A percentile compares a stretch with the other conserved stretches of the same genome.
phyloP scores from a whole-genome alignment of 345 rosid genomes.

The Lepidium didymum region DNA sequence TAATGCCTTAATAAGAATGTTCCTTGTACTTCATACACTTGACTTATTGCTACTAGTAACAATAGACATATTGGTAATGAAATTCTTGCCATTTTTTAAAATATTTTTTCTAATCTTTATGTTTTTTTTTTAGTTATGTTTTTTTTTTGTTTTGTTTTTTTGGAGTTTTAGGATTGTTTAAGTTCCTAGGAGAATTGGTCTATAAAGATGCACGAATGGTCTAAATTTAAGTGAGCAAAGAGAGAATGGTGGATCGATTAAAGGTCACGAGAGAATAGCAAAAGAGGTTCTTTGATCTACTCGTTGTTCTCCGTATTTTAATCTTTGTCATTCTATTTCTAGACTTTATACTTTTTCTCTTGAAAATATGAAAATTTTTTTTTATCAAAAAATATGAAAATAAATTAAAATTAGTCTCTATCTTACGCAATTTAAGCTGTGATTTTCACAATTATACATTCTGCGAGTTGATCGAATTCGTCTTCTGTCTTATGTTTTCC shows the following conservation, averaged over 20 bases:
- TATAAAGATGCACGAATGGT: not conserved
- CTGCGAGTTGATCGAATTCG: too few species aligned
- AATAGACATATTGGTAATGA: constrained; percentile 3
- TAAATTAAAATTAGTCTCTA: too few species aligned
- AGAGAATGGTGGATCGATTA: constrained; percentile 12
- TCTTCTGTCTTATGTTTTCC: too few species aligned
- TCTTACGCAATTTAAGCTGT: too few species aligned
- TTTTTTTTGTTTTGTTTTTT: not conserved
- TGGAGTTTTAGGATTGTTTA: not conserved
- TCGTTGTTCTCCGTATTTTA: constrained; percentile 1
- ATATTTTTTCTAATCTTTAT: not conserved
- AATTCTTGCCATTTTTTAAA: not conserved
- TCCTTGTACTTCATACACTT: constrained; percentile 19
- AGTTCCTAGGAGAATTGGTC: not conserved
- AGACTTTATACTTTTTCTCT: not conserved
- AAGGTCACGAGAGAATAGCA: constrained; percentile 4
- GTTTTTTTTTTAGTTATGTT: not conserved
- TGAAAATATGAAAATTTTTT: not conserved
- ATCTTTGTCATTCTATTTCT: not conserved
- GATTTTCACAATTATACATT: too few species aligned
- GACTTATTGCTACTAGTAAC: constrained; percentile 12
- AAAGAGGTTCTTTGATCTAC: not conserved
- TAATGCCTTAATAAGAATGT: constrained; percentile 12
- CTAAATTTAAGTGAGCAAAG: not conserved
- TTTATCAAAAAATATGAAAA: too few species aligned